Base-by-base conservation (phyloP, 2,329 filamentous ascomycete genomes). In the Didymella pinodella region DNA sequence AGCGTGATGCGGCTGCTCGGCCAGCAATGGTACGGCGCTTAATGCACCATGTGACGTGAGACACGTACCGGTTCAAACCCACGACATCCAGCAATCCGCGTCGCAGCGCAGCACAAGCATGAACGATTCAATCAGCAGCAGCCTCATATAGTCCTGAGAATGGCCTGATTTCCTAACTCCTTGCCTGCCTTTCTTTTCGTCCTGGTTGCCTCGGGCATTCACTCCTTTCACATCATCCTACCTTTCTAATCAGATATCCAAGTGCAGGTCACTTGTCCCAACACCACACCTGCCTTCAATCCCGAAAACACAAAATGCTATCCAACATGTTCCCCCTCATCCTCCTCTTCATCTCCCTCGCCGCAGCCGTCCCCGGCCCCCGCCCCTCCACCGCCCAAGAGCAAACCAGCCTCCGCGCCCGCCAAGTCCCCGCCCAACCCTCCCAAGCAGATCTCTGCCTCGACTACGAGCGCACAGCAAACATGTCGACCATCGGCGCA, bases 381-480 rank as follows among this genome's bases (percentile, higher is more conserved):
- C 54, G 56, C 54, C 54, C 59, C 28, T 57, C 62, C 22, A 59
- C 62, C 20, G 62, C 67, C 18, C 62, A 66, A 12, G 41, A 44
- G 14, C 41, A 44, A 25, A n/a, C 14, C 41, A 20, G 28, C 45
- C 63, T 75, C 38, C 61, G 63, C 48, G 57, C 57, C 36, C 74
- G 74, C 48, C 74, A 75, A 65, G 63, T 65, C 48, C 65, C 67
- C 22, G 62, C 58, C 45, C 62, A 54, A 34, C 64, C 68, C n/a
- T 63, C 70, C 12, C 65, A 64, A 51, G 64, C 62, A 44, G 63
- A 72, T 16, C 59, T 72, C 48, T 83, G 81, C 70, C 60, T 72
- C 50, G 77, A 81, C 67, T 83, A 83, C 68, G 70, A 77, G 57
- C 70, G 66, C 48, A 79, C 79, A 22, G 81, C 81, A 61, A 83